Conservation (phyloP, 768 basidiomycete species). For the Leucocoprinus birnbaumii region DNA sequence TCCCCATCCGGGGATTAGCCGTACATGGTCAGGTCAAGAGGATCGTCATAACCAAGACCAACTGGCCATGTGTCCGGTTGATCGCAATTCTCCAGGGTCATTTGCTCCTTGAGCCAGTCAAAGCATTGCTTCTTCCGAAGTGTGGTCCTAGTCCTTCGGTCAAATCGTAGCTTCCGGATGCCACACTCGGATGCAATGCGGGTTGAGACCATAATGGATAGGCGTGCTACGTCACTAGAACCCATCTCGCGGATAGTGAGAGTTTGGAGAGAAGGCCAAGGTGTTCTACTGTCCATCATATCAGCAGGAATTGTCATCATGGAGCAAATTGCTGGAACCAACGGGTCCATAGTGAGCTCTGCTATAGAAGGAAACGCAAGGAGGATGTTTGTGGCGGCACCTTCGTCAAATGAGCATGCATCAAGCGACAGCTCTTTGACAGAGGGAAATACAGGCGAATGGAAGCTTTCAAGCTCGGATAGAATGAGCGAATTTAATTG, state of each 20-base stretch:
- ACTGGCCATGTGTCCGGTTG: conserved; percentile 34
- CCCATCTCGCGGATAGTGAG: conserved; percentile 32
- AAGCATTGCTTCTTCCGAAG: conserved; percentile 27
- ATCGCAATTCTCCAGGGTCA: conserved; percentile 28
- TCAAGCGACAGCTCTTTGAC: conserved; percentile 32
- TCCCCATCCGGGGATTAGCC: neutral
- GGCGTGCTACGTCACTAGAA: conserved; percentile 23
- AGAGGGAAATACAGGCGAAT: conserved; percentile 27
- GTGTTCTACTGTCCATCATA: neutral
- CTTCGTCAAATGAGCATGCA: conserved; percentile 28
- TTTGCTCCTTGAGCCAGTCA: conserved; percentile 24
- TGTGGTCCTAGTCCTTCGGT: conserved; percentile 33
- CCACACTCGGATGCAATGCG: conserved; percentile 15
- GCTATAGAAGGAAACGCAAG: conserved; percentile 32
- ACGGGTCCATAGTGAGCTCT: conserved; percentile 31
- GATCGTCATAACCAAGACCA: conserved; percentile 35
- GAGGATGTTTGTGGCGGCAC: conserved; percentile 28
- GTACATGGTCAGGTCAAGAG: conserved; percentile 16
- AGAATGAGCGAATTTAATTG: conserved; percentile 33
- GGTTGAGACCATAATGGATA: conserved; percentile 28
- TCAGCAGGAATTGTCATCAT: conserved; percentile 13
- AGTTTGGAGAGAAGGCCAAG: conserved; percentile 34
- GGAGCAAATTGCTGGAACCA: conserved; percentile 27
- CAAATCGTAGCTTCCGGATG: conserved; percentile 25
- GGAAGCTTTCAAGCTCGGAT: conserved; percentile 31